These are phyloP conservation scores for Kazachstania kunashirensis DNA, from an alignment of 805 yeast genomes.

Conservation along the genomic window DNA sequence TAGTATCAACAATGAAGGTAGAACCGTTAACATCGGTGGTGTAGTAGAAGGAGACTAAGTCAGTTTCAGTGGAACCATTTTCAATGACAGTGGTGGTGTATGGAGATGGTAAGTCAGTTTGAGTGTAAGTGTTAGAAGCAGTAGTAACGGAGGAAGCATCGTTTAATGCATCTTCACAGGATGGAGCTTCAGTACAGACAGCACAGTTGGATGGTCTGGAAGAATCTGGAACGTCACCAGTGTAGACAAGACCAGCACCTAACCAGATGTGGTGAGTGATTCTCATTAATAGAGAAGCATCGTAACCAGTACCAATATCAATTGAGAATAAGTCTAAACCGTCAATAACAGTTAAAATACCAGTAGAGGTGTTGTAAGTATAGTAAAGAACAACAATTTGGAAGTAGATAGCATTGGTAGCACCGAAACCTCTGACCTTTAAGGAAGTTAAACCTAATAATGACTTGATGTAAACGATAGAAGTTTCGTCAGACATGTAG, in stretches of 20 bases:
- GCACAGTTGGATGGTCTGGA: slow-evolving; percentile 5
- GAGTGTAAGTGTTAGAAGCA: slow-evolving; percentile 2
- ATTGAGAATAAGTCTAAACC: neutral
- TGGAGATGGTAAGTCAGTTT: slow-evolving; percentile 3
- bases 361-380: slow-evolving; percentile 6
- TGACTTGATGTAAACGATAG: neutral
- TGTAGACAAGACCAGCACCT: slow-evolving; percentile 3
- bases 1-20: neutral
- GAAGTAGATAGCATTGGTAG: slow-evolving; percentile 5
- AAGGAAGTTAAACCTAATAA: slow-evolving; percentile 4
- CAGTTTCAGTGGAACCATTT: slow-evolving; percentile 1
- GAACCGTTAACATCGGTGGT: slow-evolving; percentile 3
- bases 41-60: slow-evolving; percentile 2
- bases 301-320: slow-evolving; percentile 10
- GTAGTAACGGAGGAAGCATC: neutral
- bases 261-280: neutral
- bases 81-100: slow-evolving; percentile 5
- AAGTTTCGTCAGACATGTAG: slow-evolving; percentile 6
- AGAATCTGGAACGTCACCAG: neutral
- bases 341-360: slow-evolving; percentile 6
- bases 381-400: neutral
- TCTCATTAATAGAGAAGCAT: neutral
- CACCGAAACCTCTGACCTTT: slow-evolving; percentile 6
- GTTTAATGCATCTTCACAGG: slow-evolving; percentile 1
- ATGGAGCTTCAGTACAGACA: slow-evolving; percentile 2